A percentile compares a stretch with the other conserved stretches of the same genome.
phyloP scores from a whole-genome alignment of 2,329 filamentous ascomycete genomes.

The Beauveria australis region DNA sequence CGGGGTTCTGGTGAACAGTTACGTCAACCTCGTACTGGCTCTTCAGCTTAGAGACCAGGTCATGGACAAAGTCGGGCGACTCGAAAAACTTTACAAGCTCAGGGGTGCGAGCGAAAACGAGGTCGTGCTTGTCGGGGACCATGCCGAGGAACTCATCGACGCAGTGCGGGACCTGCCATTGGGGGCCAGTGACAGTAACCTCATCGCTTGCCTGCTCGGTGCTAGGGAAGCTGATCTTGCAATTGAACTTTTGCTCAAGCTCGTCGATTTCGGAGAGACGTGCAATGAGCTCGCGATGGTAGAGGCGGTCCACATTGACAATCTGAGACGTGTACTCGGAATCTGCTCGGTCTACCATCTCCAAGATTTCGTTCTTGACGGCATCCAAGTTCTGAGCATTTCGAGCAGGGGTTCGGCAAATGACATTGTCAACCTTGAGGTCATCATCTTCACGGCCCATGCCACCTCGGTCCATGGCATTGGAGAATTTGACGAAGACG shows the following conservation, averaged over 20 bases:
- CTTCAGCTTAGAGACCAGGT: conserved; percentile 77
- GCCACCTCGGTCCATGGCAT: conserved; percentile 92
- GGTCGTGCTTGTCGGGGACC: conserved; percentile 92
- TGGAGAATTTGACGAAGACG: conserved; percentile 98
- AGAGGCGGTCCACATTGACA: conserved; percentile 87
- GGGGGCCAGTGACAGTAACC: conserved; percentile 89
- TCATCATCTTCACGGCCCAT: conserved; percentile 95
- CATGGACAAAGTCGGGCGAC: conserved; percentile 70
- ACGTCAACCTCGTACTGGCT: conserved; percentile 88
- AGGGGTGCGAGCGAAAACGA: conserved; percentile 69
- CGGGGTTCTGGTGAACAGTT: conserved; percentile 57
- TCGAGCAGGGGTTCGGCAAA: conserved; percentile 91
- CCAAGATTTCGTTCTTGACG: conserved; percentile 97
- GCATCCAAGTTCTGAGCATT: conserved; percentile 95
- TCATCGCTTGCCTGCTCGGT: conserved; percentile 96
- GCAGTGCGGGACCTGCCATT: conserved; percentile 96
- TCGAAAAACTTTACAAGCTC: conserved; percentile 75
- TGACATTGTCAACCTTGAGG: conserved; percentile 97
- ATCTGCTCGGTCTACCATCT: conserved; percentile 98
- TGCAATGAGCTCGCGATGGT: conserved; percentile 87
- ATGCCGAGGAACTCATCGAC: conserved; percentile 95
- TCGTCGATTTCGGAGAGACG: conserved; percentile 86
- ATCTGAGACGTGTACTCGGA: conserved; percentile 94
- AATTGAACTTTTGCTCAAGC: conserved; percentile 98
- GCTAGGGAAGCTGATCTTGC: conserved; percentile 97